Evolutionary conservation across 768 basidiomycete species (phyloP).

Genomic region (Brasilioporus rufonigricans): DNA sequence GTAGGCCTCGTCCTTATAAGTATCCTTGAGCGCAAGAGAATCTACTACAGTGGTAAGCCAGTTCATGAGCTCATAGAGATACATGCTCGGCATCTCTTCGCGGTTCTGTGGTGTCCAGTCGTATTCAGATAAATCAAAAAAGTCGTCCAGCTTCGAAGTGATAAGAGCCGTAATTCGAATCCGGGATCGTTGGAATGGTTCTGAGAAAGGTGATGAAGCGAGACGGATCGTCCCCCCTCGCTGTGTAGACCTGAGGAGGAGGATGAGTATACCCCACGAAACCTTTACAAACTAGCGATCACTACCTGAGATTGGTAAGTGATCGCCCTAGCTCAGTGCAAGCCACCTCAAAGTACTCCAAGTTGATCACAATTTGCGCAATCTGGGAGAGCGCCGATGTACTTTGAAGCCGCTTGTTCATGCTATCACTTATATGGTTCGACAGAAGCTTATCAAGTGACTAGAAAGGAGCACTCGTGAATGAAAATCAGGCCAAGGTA

Average conservation of each 20-base stretch:
- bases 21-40: conserved; percentile 77
- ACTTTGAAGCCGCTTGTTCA: conserved; percentile 67
- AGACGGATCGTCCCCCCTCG: conserved; percentile 80
- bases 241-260: conserved; percentile 67
- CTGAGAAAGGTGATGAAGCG: conserved; percentile 61
- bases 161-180: conserved; percentile 80
- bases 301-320: conserved; percentile 77
- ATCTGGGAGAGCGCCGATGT: conserved; percentile 86
- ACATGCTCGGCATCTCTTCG: conserved; percentile 84
- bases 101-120: conserved; percentile 80
- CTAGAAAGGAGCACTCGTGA: conserved; percentile 38
- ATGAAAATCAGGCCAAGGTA: neutral
- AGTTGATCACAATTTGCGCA: conserved; percentile 87
- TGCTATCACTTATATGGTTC: conserved; percentile 70
- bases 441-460: conserved; percentile 83
- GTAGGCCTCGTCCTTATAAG: conserved; percentile 88
- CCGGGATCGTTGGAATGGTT: conserved; percentile 66
- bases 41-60: conserved; percentile 98
- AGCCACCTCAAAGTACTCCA: conserved; percentile 87
- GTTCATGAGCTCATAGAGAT: conserved; percentile 91
- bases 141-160: conserved; percentile 89
- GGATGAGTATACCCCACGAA: conserved; percentile 4
- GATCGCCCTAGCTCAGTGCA: conserved; percentile 83
- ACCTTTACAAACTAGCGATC: neutral
- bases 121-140: conserved; percentile 94